phyloP scores from a whole-genome alignment of 108 stramenopile genomes.

The Skeletonema grethae region DNA sequence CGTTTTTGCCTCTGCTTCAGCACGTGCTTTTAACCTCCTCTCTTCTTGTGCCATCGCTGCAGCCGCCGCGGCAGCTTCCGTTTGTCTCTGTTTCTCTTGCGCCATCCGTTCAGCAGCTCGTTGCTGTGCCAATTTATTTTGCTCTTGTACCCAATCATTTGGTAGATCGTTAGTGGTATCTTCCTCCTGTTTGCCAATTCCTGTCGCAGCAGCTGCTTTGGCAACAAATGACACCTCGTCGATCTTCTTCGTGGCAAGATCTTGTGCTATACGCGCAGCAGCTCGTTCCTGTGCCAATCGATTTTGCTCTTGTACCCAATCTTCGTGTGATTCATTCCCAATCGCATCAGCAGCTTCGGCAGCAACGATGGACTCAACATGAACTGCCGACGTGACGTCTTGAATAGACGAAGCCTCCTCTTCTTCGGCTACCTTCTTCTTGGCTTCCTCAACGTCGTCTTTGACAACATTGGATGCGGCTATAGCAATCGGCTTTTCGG shows the following conservation, averaged over 20 bases:
- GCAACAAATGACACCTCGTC: not conserved
- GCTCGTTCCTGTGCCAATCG: not conserved
- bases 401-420: too few species aligned
- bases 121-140: constrained; percentile 3
- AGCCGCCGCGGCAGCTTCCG: not conserved
- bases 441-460: too few species aligned
- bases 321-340: not conserved
- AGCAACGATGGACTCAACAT: not conserved
- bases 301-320: constrained; percentile 8
- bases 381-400: too few species aligned
- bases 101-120: not conserved
- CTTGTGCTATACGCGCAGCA: not conserved
- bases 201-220: not conserved
- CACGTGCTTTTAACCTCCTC: not conserved
- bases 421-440: too few species aligned
- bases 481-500: too few species aligned
- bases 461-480: too few species aligned
- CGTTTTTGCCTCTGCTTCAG: not conserved
- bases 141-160: not conserved
- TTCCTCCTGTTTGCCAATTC: not conserved
- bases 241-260: not conserved
- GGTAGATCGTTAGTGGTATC: not conserved
- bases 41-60: not conserved
- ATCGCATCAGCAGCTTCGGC: not conserved
- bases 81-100: not conserved